Evolutionary conservation across 805 yeast species (phyloP).

Genomic region (Pichia scutulata): DNA sequence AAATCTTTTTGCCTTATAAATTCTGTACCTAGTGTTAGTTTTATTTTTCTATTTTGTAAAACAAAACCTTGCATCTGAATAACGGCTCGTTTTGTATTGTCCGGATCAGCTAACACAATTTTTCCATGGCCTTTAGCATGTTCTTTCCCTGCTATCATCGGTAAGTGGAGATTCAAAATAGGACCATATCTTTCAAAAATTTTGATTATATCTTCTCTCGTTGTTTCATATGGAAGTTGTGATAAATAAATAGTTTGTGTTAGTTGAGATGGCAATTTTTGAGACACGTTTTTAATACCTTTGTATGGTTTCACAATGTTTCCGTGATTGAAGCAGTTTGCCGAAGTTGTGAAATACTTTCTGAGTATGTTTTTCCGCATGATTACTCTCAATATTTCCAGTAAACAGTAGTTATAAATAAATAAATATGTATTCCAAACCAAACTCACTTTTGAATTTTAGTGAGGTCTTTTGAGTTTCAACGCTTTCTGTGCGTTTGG

Average conservation of each 20-base stretch:
- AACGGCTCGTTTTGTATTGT: slow-evolving; percentile 20
- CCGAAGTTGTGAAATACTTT: not conserved
- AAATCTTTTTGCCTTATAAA: slow-evolving; percentile 1
- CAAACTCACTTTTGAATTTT: not conserved
- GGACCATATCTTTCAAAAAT: slow-evolving; percentile 23
- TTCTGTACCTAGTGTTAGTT: slow-evolving; percentile 15
- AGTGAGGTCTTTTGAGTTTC: not conserved
- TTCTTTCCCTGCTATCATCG: slow-evolving; percentile 10
- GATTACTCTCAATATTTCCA: not conserved
- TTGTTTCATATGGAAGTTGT: slow-evolving; percentile 15
- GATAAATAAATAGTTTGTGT: slow-evolving; percentile 8
- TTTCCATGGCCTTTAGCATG: slow-evolving; percentile 22
- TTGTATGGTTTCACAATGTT: not conserved
- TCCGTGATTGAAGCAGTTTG: not conserved
- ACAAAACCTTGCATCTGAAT: slow-evolving; percentile 28
- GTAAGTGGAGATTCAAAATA: slow-evolving; percentile 12
- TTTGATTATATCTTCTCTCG: slow-evolving; percentile 17
- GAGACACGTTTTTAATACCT: not conserved
- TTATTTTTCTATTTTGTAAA: slow-evolving; percentile 22
- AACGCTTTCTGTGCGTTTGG: no score
- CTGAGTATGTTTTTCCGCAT: not conserved
- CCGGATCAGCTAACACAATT: slow-evolving; percentile 17
- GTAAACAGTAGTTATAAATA: not conserved
- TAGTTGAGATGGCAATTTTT: not conserved
- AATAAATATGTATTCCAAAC: not conserved